Conservation (phyloP, 139 green algal species). For the Micractinium sp. region DNA sequence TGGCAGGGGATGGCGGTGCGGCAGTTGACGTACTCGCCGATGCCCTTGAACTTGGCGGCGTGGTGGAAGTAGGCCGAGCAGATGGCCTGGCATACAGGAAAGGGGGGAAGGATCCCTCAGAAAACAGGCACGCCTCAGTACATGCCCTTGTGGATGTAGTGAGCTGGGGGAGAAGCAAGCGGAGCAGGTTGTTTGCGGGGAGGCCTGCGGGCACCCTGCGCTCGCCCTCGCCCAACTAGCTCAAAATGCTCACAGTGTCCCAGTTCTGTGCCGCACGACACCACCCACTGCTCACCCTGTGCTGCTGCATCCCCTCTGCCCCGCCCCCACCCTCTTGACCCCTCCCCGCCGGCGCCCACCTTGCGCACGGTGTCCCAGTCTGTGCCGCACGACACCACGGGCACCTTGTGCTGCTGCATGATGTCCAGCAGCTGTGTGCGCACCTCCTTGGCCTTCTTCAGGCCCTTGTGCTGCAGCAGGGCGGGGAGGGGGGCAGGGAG, state of each 20-base stretch:
- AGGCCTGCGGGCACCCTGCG: too few relatives aligned
- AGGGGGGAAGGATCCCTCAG: too few relatives aligned
- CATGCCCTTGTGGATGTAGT: too few relatives aligned
- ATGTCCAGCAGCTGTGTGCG: slow-evolving; percentile 94
- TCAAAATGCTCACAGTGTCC: too few relatives aligned
- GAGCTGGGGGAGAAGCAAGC: too few relatives aligned
- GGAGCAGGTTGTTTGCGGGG: background rate
- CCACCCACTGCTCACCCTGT: too few relatives aligned
- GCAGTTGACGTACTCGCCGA: slow-evolving; percentile 93
- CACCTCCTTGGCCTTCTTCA: slow-evolving; percentile 91
- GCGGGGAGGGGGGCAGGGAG: too few relatives aligned
- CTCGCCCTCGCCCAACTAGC: too few relatives aligned
- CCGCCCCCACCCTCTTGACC: background rate
- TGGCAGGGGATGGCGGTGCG: slow-evolving; percentile 86
- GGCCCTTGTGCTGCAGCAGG: slow-evolving; percentile 81
- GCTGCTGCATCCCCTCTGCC: background rate
- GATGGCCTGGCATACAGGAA: slow-evolving; percentile 70
- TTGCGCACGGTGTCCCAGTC: slow-evolving; percentile 97
- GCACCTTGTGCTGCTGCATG: slow-evolving; percentile 91
- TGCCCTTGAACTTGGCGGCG: slow-evolving; percentile 93
- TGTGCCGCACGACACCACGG: slow-evolving; percentile 68
- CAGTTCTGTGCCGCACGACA: too few relatives aligned
- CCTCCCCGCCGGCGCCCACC: too few relatives aligned
- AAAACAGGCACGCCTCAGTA: too few relatives aligned
- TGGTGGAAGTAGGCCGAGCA: slow-evolving; percentile 98